Conservation (phyloP, 2,329 filamentous ascomycete species). For the Clarireedia homoeocarpa region DNA sequence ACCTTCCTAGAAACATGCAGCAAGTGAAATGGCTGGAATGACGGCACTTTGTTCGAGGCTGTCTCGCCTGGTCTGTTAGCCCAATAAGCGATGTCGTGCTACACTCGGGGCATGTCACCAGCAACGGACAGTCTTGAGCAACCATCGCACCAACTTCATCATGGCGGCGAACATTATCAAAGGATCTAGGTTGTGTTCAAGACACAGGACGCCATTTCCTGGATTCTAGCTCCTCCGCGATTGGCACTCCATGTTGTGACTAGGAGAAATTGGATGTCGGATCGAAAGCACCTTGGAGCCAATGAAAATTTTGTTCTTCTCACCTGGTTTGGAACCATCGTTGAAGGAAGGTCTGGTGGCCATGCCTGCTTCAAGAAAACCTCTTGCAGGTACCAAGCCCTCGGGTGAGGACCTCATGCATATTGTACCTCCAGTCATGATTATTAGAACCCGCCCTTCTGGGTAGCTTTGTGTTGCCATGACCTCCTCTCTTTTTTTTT, state of each 20-base stretch:
- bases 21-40: not conserved
- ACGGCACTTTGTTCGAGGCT: not conserved
- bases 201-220: conserved; percentile 6
- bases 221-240: not conserved
- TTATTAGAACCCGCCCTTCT: conserved; percentile 54
- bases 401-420: conserved; percentile 62
- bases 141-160: conserved; percentile 2
- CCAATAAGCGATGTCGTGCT: not conserved
- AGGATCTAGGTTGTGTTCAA: not conserved
- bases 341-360: conserved; percentile 61
- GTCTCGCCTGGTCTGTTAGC: not conserved
- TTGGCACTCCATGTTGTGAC: too few species aligned
- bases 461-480: conserved; percentile 28
- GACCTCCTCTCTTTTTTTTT: not conserved
- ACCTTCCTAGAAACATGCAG: not conserved
- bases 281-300: not conserved
- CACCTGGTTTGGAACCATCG: conserved; percentile 48
- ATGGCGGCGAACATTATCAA: not conserved
- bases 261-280: not conserved
- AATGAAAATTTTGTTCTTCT: conserved; percentile 5
- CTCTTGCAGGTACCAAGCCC: conserved; percentile 51
- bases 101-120: not conserved
- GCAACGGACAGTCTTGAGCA: not conserved
- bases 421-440: conserved; percentile 63
- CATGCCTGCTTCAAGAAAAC: conserved; percentile 59